Percentiles rank a stretch among this genome's conserved stretches.
These are phyloP conservation scores for Kokia cookei DNA, from an alignment of 441 rosid genomes.

Conservation along the genomic window DNA sequence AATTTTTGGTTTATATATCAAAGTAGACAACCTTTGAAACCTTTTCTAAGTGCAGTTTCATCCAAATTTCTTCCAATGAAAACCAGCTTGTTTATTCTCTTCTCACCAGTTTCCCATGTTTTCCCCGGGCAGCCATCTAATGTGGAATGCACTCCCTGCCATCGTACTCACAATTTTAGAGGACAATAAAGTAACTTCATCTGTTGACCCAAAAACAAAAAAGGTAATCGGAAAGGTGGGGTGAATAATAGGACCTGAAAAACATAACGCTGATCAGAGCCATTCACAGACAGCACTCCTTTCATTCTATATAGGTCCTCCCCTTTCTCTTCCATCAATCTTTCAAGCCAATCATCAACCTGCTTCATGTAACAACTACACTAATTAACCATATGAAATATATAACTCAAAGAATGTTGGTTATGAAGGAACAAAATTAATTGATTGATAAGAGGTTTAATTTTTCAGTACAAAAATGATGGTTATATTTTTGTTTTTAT, in stretches of 20 bases:
- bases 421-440: background rate
- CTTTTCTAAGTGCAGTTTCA: constrained; percentile 50
- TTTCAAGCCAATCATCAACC: constrained; percentile 76
- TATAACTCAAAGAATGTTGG: background rate
- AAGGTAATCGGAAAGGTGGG: background rate
- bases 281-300: constrained; percentile 45
- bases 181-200: background rate
- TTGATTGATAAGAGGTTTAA: background rate
- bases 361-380: constrained; percentile 7
- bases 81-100: constrained; percentile 58
- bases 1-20: constrained; percentile 8
- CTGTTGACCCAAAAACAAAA: background rate
- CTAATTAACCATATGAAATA: background rate
- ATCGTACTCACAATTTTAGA: background rate
- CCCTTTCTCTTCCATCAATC: constrained; percentile 66
- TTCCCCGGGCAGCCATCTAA: constrained; percentile 59
- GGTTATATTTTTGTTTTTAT: background rate
- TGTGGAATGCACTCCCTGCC: constrained; percentile 59
- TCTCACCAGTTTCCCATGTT: constrained; percentile 55
- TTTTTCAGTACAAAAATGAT: background rate
- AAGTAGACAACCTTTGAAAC: constrained; percentile 57
- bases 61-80: constrained; percentile 69
- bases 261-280: constrained; percentile 44
- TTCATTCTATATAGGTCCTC: constrained; percentile 79
- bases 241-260: constrained; percentile 40